phyloP scores from a whole-genome alignment of 306 rosid genomes.

The Begonia fuchsioides region DNA sequence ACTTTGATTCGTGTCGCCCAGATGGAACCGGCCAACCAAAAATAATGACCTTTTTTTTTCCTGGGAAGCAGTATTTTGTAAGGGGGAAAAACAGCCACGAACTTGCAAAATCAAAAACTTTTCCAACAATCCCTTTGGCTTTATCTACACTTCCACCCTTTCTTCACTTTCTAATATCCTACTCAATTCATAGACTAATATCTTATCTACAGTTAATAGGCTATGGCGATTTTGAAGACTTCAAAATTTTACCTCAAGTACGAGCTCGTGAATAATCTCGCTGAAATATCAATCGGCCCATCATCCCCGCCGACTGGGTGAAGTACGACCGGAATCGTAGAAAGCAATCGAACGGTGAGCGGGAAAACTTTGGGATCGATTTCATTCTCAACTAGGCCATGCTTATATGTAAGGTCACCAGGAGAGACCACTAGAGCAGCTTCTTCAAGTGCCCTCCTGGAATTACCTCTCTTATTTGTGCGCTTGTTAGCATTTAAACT shows the following conservation, averaged over 20 bases:
- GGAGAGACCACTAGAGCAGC: conserved; percentile 42
- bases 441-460: conserved; percentile 57
- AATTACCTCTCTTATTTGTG: conserved; percentile 29
- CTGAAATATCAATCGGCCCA: conserved; percentile 70
- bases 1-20: not conserved
- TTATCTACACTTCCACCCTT: conserved; percentile 21
- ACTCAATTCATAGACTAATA: conserved; percentile 16
- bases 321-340: conserved; percentile 64
- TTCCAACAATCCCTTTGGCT: conserved; percentile 8
- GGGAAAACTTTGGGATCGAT: conserved; percentile 57
- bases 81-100: too few species aligned
- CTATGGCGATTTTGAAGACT: conserved; percentile 7
- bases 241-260: conserved; percentile 30
- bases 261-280: conserved; percentile 65
- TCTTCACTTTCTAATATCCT: conserved; percentile 16
- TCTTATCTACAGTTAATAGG: conserved; percentile 17
- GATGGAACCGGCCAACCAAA: conserved; percentile 44
- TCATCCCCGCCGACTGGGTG: conserved; percentile 78
- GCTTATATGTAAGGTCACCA: conserved; percentile 21
- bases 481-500: conserved; percentile 32
- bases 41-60: conserved; percentile 40
- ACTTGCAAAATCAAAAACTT: not conserved
- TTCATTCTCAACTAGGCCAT: conserved; percentile 13
- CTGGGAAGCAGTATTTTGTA: conserved; percentile 32
- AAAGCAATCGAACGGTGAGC: conserved; percentile 40